These are phyloP conservation scores for Xylaria polymorpha DNA, from an alignment of 2,329 filamentous ascomycete species.

Conservation along the genomic window DNA sequence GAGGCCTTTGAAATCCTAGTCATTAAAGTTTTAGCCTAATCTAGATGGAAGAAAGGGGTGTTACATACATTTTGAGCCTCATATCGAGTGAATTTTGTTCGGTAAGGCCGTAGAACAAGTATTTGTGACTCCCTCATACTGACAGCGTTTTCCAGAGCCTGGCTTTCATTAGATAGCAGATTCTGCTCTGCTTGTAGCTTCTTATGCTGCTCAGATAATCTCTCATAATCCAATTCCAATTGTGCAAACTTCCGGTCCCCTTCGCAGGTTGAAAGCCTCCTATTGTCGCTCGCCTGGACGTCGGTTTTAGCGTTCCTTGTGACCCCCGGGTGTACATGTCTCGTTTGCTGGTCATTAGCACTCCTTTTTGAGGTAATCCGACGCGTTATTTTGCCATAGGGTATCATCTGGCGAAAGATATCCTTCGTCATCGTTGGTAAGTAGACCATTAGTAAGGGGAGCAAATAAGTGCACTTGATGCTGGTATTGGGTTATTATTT, in stretches of 20 bases:
- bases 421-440: neutral
- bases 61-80: slow-evolving; percentile 52
- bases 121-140: slow-evolving; percentile 49
- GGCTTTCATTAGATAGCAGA: slow-evolving; percentile 43
- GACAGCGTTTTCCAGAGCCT: slow-evolving; percentile 25
- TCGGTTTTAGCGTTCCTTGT: neutral
- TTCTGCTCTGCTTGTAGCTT: neutral
- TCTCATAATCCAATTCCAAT: neutral
- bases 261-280: slow-evolving; percentile 34
- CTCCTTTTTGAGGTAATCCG: neutral
- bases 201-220: neutral
- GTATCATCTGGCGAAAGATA: no score
- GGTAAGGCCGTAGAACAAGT: slow-evolving; percentile 56
- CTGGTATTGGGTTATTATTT: neutral
- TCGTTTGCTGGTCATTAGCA: neutral
- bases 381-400: no score
- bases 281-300: neutral
- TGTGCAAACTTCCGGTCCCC: slow-evolving; percentile 39
- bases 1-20: slow-evolving; percentile 1
- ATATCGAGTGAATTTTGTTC: slow-evolving; percentile 52
- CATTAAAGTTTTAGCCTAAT: neutral
- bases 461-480: neutral
- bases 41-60: neutral
- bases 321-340: neutral
- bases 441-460: neutral